Base-by-base conservation (phyloP, 1,284 basidiomycete genomes). In the Serendipita sp. region DNA sequence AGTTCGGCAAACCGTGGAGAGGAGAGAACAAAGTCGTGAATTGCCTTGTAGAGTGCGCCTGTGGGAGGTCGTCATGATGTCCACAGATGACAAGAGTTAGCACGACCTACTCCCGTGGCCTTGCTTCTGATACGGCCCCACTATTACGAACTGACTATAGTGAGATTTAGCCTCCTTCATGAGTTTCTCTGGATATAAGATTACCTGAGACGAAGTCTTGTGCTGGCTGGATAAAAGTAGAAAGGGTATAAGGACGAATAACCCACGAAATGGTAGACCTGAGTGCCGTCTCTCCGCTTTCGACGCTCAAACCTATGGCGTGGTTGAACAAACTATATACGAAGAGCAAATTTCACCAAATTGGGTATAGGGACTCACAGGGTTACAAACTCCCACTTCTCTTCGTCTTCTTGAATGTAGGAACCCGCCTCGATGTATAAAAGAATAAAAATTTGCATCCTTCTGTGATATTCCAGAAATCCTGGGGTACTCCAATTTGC, bases 351-450 rank as follows among this genome's bases (percentile, higher is more conserved):
- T 61, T 35, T 38, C 43, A 22, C 22, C 1, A 22, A 22, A 22
- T 10, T 10, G 45, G 17, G 15, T 45, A 34, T 26, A 12, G 30
- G 32, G 13, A 79, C 88, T 66, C 68, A 91, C 86, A 93, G 71
- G 1, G 88, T 76, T 53, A 83, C 79, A 72, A 94, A 93, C 70
- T 96, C 91, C 91, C 91, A 96, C 3, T 79, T 78, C 45, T 93
- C 88, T 71, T 93, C 89, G 29, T 87, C 88, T 68, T 93, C 91
- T 66, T 88, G 83, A 66, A 99, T 91, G 73, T 93, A 98, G 32
- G 88, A 92, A 3, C 93, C 93, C 4, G 84, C 96, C 72, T 99
- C 95, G 70, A 99, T 95, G 74, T 92, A 98, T 5, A 99, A 77
- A 47, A 96, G 74, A 64, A 96, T 91, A 71, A 97, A 97, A 62